Conservation (phyloP, 2,329 filamentous ascomycete species). For the Apiospora rasikravindrae region DNA sequence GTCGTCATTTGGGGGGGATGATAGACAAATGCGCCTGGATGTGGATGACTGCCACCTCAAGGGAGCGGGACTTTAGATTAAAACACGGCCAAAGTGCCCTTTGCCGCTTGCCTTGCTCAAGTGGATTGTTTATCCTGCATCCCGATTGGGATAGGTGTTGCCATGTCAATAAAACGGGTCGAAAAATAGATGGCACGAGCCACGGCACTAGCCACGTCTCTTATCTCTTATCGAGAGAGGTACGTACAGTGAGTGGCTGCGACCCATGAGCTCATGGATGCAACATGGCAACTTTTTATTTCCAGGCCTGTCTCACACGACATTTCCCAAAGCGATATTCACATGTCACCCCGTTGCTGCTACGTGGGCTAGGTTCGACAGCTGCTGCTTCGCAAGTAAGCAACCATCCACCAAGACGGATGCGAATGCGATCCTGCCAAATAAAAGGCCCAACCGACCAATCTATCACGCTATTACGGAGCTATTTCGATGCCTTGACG, state of each 20-base stretch:
- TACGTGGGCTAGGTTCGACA: not conserved
- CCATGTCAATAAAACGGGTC: slow-evolving; percentile 3
- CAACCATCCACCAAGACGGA: not conserved
- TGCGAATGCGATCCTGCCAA: not conserved
- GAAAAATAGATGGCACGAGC: not conserved
- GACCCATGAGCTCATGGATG: not conserved
- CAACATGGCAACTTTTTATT: not conserved
- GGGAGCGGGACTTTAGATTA: slow-evolving; percentile 1
- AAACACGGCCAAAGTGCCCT: not conserved
- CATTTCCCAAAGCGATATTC: not conserved
- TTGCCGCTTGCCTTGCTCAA: not conserved
- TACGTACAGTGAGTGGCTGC: not conserved
- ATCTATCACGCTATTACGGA: not conserved
- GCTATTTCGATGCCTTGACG: not conserved
- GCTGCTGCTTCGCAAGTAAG: not conserved
- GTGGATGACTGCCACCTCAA: not conserved
- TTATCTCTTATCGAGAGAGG: no score
- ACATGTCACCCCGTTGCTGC: not conserved
- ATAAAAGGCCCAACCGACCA: not conserved
- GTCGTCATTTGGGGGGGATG: slow-evolving; percentile 12
- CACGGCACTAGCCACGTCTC: not conserved
- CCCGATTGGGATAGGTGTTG: slow-evolving; percentile 9
- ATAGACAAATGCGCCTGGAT: not conserved
- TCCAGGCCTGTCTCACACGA: not conserved
- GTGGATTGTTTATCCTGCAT: slow-evolving; percentile 14